Conservation (phyloP, 371 early-diverging fungal species). For the Rhizopus delemar region DNA sequence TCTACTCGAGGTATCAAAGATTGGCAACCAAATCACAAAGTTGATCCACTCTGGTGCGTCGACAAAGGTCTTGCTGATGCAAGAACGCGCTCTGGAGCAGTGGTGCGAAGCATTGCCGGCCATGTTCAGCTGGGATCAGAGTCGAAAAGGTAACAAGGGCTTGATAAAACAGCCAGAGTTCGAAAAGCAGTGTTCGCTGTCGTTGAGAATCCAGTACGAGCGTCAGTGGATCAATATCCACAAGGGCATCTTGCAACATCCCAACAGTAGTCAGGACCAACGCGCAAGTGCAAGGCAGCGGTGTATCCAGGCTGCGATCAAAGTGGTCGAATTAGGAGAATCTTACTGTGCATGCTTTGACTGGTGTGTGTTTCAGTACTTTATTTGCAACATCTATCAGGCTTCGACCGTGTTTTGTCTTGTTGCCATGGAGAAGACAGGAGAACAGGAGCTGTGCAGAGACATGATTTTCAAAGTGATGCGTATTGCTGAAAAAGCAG, state of each 20-base stretch:
- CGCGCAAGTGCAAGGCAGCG: constrained; percentile 3
- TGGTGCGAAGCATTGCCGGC: constrained; percentile 26
- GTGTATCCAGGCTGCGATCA: constrained; percentile 29
- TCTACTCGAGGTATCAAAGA: background rate
- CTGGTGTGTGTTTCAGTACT: constrained; percentile 51
- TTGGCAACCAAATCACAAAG: background rate
- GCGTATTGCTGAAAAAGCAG: constrained; percentile 17
- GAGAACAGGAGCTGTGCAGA: constrained; percentile 13
- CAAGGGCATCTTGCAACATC: constrained; percentile 21
- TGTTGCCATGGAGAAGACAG: constrained; percentile 20
- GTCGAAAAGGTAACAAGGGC: background rate
- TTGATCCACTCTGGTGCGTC: constrained; percentile 6
- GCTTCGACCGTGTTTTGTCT: constrained; percentile 44
- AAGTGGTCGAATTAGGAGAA: constrained; percentile 30
- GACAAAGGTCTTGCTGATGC: constrained; percentile 16
- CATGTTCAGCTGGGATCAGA: constrained; percentile 1
- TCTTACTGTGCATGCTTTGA: constrained; percentile 25
- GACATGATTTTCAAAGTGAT: constrained; percentile 35
- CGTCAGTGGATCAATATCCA: constrained; percentile 35
- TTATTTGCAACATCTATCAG: constrained; percentile 44
- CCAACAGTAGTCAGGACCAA: background rate
- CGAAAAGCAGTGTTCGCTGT: constrained; percentile 24
- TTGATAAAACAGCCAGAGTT: constrained; percentile 10
- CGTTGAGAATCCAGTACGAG: constrained; percentile 36
- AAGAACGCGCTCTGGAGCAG: constrained; percentile 16